A percentile compares a stretch with the other conserved stretches of the same genome.
Evolutionary conservation across 192 early-diverging fungal genomes (phyloP).

Genomic region (Rhizophlyctis rosea): DNA sequence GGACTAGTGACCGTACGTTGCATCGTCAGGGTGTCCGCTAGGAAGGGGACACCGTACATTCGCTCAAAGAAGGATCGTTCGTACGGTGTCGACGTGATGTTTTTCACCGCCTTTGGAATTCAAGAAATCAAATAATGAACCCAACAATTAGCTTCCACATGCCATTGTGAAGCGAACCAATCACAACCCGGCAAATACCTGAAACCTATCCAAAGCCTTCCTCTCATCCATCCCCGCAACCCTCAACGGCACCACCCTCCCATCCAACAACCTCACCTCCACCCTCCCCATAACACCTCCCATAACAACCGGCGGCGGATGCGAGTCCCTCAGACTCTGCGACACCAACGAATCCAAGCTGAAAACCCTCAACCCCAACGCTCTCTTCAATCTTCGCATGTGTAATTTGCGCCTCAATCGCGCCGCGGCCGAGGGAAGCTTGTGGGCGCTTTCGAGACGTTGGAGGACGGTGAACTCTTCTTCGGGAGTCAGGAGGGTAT

Average conservation of each 20-base stretch:
- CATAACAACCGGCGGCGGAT: constrained; percentile 8
- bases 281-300: not conserved
- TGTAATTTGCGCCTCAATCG: constrained; percentile 61
- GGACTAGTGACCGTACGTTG: constrained; percentile 57
- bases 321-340: constrained; percentile 31
- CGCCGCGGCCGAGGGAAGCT: constrained; percentile 36
- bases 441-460: constrained; percentile 39
- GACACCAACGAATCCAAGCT: constrained; percentile 60
- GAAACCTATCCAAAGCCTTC: constrained; percentile 14
- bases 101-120: constrained; percentile 27
- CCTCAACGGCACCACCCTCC: constrained; percentile 2
- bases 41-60: constrained; percentile 60
- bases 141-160: constrained; percentile 11
- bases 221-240: constrained; percentile 12
- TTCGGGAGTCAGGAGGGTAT: constrained; percentile 34
- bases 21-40: constrained; percentile 53
- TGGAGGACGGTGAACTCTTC: constrained; percentile 57
- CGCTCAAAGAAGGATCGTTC: constrained; percentile 72
- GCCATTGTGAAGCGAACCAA: too few species aligned
- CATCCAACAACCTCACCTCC: constrained; percentile 12
- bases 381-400: constrained; percentile 58
- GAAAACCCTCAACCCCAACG: constrained; percentile 59
- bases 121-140: too few species aligned
- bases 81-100: constrained; percentile 57
- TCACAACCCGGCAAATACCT: too few species aligned